These are phyloP conservation scores for Ustulina deusta DNA, from an alignment of 2,329 filamentous ascomycete genomes.

Conservation along the genomic window DNA sequence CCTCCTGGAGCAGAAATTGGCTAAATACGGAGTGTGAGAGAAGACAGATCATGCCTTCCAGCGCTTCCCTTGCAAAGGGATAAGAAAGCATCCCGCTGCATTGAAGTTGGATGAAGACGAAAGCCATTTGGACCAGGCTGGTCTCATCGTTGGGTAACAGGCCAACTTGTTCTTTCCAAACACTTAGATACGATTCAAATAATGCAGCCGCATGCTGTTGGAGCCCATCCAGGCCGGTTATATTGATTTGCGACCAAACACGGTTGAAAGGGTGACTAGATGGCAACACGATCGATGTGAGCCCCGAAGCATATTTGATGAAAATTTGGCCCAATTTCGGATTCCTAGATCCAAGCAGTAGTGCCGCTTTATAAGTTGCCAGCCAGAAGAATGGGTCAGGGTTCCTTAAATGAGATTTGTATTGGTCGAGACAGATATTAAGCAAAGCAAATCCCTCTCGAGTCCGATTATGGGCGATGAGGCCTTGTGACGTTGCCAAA, in stretches of 20 bases:
- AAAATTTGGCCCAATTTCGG: slow-evolving; percentile 44
- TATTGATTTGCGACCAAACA: slow-evolving; percentile 47
- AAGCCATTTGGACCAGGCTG: slow-evolving; percentile 46
- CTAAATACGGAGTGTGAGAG: slow-evolving; percentile 33
- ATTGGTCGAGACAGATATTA: slow-evolving; percentile 47
- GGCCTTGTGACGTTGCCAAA: slow-evolving; percentile 47
- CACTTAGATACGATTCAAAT: slow-evolving; percentile 47
- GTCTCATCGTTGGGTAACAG: slow-evolving; percentile 38
- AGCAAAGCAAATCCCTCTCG: slow-evolving; percentile 47
- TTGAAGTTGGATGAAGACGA: slow-evolving; percentile 48
- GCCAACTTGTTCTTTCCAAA: slow-evolving; percentile 44
- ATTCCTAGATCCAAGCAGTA: slow-evolving; percentile 46
- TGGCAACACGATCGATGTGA: slow-evolving; percentile 45
- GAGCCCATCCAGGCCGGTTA: slow-evolving; percentile 45
- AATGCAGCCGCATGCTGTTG: slow-evolving; percentile 44
- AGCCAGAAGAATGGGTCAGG: slow-evolving; percentile 50
- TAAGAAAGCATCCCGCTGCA: slow-evolving; percentile 46
- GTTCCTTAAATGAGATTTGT: slow-evolving; percentile 44
- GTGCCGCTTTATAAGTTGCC: slow-evolving; percentile 48
- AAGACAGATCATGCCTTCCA: slow-evolving; percentile 40
- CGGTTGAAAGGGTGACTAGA: slow-evolving; percentile 46
- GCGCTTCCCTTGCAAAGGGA: slow-evolving; percentile 41
- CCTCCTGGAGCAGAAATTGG: slow-evolving; percentile 47
- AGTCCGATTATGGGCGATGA: slow-evolving; percentile 47
- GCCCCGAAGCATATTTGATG: slow-evolving; percentile 46